Evolutionary conservation across 2,329 filamentous ascomycete species (phyloP), one percentile per base, ranked within the genome.

Genomic region (Colletotrichum lindemuthianum): DNA sequence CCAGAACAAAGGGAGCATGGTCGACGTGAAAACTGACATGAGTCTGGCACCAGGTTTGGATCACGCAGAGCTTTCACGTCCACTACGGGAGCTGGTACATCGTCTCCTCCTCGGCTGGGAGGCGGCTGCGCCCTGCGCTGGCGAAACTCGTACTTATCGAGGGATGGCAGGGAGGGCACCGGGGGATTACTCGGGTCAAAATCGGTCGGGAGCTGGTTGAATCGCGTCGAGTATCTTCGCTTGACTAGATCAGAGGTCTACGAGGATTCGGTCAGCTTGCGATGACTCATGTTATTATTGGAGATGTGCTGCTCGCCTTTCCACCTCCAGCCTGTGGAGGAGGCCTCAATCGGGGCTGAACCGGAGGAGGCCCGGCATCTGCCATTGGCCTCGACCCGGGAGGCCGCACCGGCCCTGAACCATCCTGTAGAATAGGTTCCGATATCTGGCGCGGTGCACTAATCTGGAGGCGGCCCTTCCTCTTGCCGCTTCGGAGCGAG

Each of bases 171-270:
- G 11, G 85, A 77, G 1, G 96, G 95, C 68, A 97, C 83, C 2
- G 92, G 86, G 15, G 93, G 86, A n/a, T 86, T 87, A 60, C 86
- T 88, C 69, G 85, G 82, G 71, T 90, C 86, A 74, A 88, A 91
- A 71, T 92, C 89, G 65, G 87, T 81, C 1, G 91, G 91, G 1
- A 90, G 77, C 69, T 92, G 89, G 71, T 93, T 95, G 77, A 97
- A 97, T 66, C 95, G 90, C 45, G 94, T 94, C 43, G 96, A 98
- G 78, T 98, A 99, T 71, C 96, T 86, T 71, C 93, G 87, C 81
- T 98, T 98, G 64, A 99, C 94, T 58, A 98, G 83, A 76, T 99
- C 95, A 32, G 87, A 87, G 1, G 88, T 90, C 86, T 88, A 76
- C 4, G 8, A 2, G 24, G 48, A 37, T 15, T 32, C 8, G 16